Evolutionary conservation across 495 filamentous ascomycete genomes (phyloP).

Genomic region (Apiosordaria backusii): DNA sequence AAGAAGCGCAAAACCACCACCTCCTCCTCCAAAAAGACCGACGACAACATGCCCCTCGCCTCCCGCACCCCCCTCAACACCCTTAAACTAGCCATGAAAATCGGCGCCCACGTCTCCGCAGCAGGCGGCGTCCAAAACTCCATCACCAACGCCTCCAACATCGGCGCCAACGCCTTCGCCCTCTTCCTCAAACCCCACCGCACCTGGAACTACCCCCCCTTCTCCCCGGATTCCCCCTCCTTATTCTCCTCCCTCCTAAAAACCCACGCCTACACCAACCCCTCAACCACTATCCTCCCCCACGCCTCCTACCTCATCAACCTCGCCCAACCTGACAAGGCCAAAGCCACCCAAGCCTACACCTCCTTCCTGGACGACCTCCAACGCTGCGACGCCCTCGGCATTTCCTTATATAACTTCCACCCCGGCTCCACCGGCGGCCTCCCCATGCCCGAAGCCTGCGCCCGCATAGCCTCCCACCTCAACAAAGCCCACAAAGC

Average conservation of each 20-base stretch:
- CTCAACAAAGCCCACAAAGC: constrained; percentile 76
- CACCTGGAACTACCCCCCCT: constrained; percentile 85
- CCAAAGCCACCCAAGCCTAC: constrained; percentile 84
- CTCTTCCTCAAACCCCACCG: constrained; percentile 93
- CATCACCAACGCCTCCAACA: constrained; percentile 70
- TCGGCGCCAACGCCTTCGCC: constrained; percentile 89
- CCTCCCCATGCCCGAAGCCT: constrained; percentile 61
- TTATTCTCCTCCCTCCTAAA: constrained; percentile 64
- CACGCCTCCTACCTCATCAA: constrained; percentile 97
- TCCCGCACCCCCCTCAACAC: constrained; percentile 57
- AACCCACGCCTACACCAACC: constrained; percentile 67
- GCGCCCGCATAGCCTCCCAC: constrained; percentile 69
- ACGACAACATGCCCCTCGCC: constrained; percentile 61
- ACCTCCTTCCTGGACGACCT: constrained; percentile 84
- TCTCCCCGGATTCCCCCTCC: constrained; percentile 61
- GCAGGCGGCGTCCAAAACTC: constrained; percentile 92
- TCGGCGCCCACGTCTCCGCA: constrained; percentile 87
- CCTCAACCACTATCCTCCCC: constrained; percentile 67
- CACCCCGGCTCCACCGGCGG: constrained; percentile 82
- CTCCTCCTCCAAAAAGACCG: constrained; percentile 40
- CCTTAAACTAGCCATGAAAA: constrained; percentile 66
- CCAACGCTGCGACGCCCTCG: constrained; percentile 78
- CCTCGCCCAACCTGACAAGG: constrained; percentile 74
- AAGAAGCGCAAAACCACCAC: constrained; percentile 48
- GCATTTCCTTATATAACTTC: constrained; percentile 93